Base-by-base conservation (phyloP, 1,139 yeast species). In the Geotrichum siamense region DNA sequence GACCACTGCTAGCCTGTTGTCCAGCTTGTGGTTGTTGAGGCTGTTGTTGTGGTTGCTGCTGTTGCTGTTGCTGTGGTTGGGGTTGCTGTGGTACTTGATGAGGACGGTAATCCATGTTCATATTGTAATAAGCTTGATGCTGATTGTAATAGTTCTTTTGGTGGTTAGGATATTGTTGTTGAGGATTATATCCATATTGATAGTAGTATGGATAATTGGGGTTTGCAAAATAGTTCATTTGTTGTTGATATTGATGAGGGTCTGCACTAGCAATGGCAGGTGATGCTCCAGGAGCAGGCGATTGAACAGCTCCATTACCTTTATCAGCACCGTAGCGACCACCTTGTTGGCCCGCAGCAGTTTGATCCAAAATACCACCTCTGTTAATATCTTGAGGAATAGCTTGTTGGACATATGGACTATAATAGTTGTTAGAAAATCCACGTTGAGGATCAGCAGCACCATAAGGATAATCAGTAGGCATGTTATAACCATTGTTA, bases 181-280 rank as follows among this genome's bases (percentile, higher is more conserved):
- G 58, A 22, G 59, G 61, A 47, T 55, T 52, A 48, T 51, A 56
- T 13, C 54, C 55, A 52, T 58, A 60, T 48, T 58, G 58, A 51
- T 58, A 59, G 43, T 55, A 55, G 39, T 57, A 59, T 29, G 60
- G 60, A 43, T 58, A 56, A 23, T 58, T 59, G 17, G 60, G 62
- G 49, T 50, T 51, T 55, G 52, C 50, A 51, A 55, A 58, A 50
- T 57, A 57, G 44, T 50, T 52, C 49, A 53, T 49, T 10, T 33
- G 25, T 26, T 51, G 51, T 29, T 55, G 55, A 42, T 52, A 54
- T 39, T 52, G 53, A 25, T 50, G 54, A 30, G 54, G 53, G 32
- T 51, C 51, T 19, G 56, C 53, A 25, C 51, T 46, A 22, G 51
- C 44, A 30, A 49, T 35, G 8, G 52, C 52, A 17, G 55, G 49